Evolutionary conservation across 2,329 filamentous ascomycete genomes (phyloP), one percentile per base, ranked within the genome.

Genomic region (Fusarium setosum): DNA sequence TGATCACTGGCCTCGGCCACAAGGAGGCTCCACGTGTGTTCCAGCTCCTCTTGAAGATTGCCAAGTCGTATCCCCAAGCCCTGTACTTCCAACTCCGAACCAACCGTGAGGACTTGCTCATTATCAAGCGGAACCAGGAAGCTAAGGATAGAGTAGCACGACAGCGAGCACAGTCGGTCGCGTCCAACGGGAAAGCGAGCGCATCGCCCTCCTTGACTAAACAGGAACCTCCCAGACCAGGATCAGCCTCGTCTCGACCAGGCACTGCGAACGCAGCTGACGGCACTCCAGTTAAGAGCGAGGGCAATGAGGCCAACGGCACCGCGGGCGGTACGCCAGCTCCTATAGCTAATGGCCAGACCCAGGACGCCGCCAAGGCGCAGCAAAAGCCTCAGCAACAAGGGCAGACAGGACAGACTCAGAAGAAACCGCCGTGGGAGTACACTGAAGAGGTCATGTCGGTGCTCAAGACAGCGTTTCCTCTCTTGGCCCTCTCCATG

Each of bases 51-150:
- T 87, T 93, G 21, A 97, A 96, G 82, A 93, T 99, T 74, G 96
- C 96, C 51, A 97, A 97, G 81, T 90, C 92, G 1, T 99, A 97
- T 75, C 96, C 96, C 3, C 96, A 99, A 75, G 91, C 96, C 4
- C 84, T 99, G 24, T 99, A 97, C 83, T 98, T 98, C 84, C 90
- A 97, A 75, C 86, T 99, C 24, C 86, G 96, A 59, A 99, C 95
- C 2, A 97, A 92, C 67, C 86, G 95, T 38, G 96, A 99, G 77
- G 96, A 99, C 75, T 94, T 97, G 89, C 83, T 92, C 55, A 86
- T 90, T 37, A 96, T 97, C 76, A 96, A 95, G 85, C 97, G 96
- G 80, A 90, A 88, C 57, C 92, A 96, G 75, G 94, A 91, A 72
- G 86, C 85, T 41, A 94, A 92, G 77, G 89, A 92, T 73, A 87